phyloP scores from a whole-genome alignment of 305 asterid species.

The Rubia tinctorum region DNA sequence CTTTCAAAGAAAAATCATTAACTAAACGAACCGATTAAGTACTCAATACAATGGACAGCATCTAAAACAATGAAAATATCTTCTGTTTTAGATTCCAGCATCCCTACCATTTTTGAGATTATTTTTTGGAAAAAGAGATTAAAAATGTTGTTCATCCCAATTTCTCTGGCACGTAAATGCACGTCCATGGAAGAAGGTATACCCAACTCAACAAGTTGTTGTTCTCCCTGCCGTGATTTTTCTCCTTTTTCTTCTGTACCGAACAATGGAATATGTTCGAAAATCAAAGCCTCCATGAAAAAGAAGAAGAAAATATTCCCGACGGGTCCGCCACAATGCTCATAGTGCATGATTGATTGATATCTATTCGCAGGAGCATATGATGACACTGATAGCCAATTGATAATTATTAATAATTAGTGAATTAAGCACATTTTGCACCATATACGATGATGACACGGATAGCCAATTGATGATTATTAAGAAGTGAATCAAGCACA shows the following conservation, averaged over 20 bases:
- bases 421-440: too few species aligned
- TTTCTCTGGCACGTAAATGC: neutral
- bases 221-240: neutral
- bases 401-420: too few species aligned
- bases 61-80: too few species aligned
- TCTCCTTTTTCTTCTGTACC: neutral
- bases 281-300: neutral
- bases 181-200: neutral
- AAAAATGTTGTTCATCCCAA: neutral
- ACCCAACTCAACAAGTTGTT: neutral
- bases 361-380: neutral
- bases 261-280: conserved; percentile 8
- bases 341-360: conserved; percentile 8
- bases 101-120: neutral
- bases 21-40: too few species aligned
- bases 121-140: neutral
- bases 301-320: neutral
- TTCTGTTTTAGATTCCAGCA: neutral
- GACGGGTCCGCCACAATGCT: conserved; percentile 12
- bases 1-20: too few species aligned
- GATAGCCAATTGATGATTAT: too few species aligned
- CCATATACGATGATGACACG: too few species aligned
- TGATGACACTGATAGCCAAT: conserved; percentile 10
- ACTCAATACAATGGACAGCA: too few species aligned
- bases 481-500: too few species aligned